Evolutionary conservation across 2,329 filamentous ascomycete genomes (phyloP), one percentile per base, ranked within the genome.

Genomic region (Phialophora tarda): DNA sequence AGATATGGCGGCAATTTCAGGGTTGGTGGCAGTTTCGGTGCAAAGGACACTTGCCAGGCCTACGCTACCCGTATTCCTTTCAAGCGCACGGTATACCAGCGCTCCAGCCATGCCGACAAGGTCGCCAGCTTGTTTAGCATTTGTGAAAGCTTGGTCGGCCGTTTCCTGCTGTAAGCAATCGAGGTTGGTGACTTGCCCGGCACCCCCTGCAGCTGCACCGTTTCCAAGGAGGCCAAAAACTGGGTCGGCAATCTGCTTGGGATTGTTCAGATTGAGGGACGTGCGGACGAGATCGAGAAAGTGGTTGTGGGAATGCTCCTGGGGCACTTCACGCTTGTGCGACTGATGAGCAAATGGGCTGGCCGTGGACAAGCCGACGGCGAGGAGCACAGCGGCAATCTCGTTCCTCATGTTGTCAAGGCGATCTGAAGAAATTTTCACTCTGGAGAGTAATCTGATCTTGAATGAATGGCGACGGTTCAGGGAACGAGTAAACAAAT

Each of bases 1-100:
- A 63, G 81, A 78, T 65, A 91, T 74, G 50, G 86, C 86, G 28
- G 82, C 84, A 72, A 91, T 88, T 78, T 90, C 88, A 2, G 87
- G 82, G 78, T 91, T 91, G n/a, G 88, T 85, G 47, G 77, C 51
- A 71, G 82, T 86, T 75, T 77, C 78, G 50, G 77, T 82, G 79
- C 88, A 91, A 59, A 83, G 76, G 34, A 82, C 84, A 59, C 84
- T 87, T n/a, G 81, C 82, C 47, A 81, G 76, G 57, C 87, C 87
- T 67, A 89, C 86, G 10, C 73, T 72, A 55, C 78, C 83, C 24
- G 86, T 89, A 78, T 89, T 89, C 62, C 86, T 82, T 80, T 89
- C 87, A 23, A 86, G 74, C 28, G 82, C 80, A 50, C 82, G 80
- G 76, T 80, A 86, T 62, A 85, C 77, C 63, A 88, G 77, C 2